These are phyloP conservation scores for Blastobotrys chiropterorum DNA, from an alignment of 805 yeast genomes.

Conservation along the genomic window DNA sequence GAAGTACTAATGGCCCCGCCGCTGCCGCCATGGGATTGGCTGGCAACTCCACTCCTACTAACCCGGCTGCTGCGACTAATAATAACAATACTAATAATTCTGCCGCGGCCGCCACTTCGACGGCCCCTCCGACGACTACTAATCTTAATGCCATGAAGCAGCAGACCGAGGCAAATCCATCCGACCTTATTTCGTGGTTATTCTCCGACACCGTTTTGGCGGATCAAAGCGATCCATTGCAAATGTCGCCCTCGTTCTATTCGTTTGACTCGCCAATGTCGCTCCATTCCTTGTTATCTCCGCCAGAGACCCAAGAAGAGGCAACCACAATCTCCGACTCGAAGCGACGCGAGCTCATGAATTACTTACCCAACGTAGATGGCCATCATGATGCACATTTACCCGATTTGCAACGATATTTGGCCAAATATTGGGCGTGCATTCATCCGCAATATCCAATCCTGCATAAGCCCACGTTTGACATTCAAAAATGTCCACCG, in stretches of 20 bases:
- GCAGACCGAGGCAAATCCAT: constrained; percentile 3
- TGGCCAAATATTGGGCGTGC: constrained; percentile 46
- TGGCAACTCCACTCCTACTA: not conserved
- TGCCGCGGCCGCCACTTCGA: not conserved
- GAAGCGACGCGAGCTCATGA: constrained; percentile 23
- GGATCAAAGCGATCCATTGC: constrained; percentile 21
- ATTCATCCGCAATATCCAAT: constrained; percentile 57
- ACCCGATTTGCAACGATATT: constrained; percentile 18
- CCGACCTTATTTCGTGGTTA: constrained; percentile 32
- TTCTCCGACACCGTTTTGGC: constrained; percentile 32
- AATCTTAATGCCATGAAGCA: not conserved
- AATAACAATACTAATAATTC: not conserved
- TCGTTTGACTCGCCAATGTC: constrained; percentile 35
- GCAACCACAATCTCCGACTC: constrained; percentile 28
- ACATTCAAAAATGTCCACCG: constrained; percentile 41
- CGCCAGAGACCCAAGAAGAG: constrained; percentile 32
- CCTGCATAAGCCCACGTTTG: constrained; percentile 53
- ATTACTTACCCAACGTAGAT: constrained; percentile 27
- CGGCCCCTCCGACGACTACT: constrained; percentile 4
- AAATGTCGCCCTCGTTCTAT: constrained; percentile 22
- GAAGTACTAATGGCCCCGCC: no score
- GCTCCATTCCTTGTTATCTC: constrained; percentile 35
- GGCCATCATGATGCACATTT: constrained; percentile 33
- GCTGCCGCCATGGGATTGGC: no score
- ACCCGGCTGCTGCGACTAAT: constrained; percentile 2